phyloP scores from a whole-genome alignment of 768 basidiomycete species.

The Termitomyces sp. region DNA sequence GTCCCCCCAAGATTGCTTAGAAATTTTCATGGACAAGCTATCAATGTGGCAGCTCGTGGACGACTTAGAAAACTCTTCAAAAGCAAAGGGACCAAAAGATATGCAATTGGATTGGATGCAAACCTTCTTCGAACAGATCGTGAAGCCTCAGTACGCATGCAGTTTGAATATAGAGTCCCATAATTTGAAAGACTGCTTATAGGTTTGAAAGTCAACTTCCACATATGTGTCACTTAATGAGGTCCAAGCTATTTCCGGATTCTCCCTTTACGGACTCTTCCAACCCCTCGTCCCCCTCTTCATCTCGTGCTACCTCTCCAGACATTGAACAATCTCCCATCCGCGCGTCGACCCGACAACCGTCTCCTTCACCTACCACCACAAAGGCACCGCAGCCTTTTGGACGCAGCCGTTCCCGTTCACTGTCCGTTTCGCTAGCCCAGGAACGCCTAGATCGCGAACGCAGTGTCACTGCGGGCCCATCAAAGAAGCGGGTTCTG shows the following conservation, averaged over 20 bases:
- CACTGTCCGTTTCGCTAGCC: constrained; percentile 65
- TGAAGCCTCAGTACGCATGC: constrained; percentile 53
- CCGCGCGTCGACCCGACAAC: constrained; percentile 5
- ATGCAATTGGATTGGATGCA: constrained; percentile 68
- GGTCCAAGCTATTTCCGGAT: constrained; percentile 59
- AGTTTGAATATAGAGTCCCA: neutral
- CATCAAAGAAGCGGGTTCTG: constrained; percentile 45
- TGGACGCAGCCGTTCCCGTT: constrained; percentile 45
- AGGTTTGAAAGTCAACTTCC: constrained; percentile 56
- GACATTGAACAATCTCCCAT: constrained; percentile 4
- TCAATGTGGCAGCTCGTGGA: constrained; percentile 71
- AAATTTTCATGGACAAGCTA: constrained; percentile 73
- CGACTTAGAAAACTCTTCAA: constrained; percentile 20
- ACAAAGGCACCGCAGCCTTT: constrained; percentile 18
- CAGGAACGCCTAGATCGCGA: constrained; percentile 43
- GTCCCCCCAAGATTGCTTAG: constrained; percentile 48
- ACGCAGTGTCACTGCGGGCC: constrained; percentile 26
- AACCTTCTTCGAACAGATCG: constrained; percentile 57
- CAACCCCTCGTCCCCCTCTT: constrained; percentile 27
- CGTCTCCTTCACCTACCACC: constrained; percentile 18
- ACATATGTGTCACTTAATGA: constrained; percentile 49
- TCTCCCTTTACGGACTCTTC: constrained; percentile 60
- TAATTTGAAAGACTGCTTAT: neutral
- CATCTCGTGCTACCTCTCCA: constrained; percentile 27
- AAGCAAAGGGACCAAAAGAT: constrained; percentile 17